phyloP scores from a whole-genome alignment of 495 filamentous ascomycete species.

The Aspergillus leporis region DNA sequence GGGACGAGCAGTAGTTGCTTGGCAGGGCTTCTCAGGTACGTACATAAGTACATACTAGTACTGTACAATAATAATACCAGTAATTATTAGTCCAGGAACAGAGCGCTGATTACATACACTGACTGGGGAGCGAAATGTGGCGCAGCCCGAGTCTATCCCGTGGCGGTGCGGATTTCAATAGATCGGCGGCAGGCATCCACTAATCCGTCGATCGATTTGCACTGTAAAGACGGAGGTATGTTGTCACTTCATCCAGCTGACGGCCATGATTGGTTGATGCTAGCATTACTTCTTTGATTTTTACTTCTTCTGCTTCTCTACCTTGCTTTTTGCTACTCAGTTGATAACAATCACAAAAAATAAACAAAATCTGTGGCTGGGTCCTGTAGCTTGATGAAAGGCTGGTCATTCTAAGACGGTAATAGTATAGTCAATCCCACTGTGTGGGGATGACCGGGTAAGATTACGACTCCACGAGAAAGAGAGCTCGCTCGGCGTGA shows the following conservation, averaged over 20 bases:
- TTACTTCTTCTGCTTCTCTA: neutral
- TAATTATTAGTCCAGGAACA: neutral
- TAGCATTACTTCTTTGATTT: neutral
- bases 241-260: neutral
- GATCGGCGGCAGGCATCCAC: slow-evolving; percentile 16
- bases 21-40: slow-evolving; percentile 1
- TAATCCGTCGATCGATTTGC: slow-evolving; percentile 10
- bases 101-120: neutral
- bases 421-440: neutral
- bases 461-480: slow-evolving; percentile 14
- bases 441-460: neutral
- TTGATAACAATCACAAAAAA: neutral
- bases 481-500: neutral
- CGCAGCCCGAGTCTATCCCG: slow-evolving; percentile 5
- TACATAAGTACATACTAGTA: too few relatives aligned
- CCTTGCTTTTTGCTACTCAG: neutral
- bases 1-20: slow-evolving; percentile 3
- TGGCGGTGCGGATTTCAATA: slow-evolving; percentile 23
- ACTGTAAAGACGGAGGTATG: neutral
- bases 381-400: neutral
- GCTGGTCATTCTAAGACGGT: slow-evolving; percentile 1
- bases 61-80: neutral
- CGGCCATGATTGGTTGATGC: neutral
- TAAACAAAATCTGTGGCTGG: neutral
- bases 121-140: slow-evolving; percentile 11